A percentile compares a stretch with the other conserved stretches of the same genome.
Evolutionary conservation across 1,139 yeast species (phyloP).

Genomic region (Neolecta irregularis): DNA sequence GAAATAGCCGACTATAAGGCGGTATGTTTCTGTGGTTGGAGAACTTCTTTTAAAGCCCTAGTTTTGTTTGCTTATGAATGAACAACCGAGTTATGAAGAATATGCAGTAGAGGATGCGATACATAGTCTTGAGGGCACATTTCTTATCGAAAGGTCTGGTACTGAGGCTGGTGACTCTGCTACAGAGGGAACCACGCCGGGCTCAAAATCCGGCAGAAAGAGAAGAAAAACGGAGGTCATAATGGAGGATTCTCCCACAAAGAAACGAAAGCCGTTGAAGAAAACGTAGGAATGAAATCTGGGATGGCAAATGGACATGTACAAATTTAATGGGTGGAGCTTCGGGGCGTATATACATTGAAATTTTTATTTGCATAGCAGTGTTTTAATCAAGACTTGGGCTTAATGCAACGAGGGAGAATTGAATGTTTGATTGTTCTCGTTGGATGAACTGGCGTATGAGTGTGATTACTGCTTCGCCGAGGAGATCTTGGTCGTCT

Average conservation of each 20-base stretch:
- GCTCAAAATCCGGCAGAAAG: too few relatives aligned
- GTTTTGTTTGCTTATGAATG: slow-evolving; percentile 2
- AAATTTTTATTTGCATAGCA: neutral
- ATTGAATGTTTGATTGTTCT: slow-evolving; percentile 17
- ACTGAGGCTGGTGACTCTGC: neutral
- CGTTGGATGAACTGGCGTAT: slow-evolving; percentile 50
- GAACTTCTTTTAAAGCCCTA: neutral
- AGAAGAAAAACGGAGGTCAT: neutral
- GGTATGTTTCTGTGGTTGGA: neutral
- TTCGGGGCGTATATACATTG: slow-evolving; percentile 1
- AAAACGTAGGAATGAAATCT: slow-evolving; percentile 1
- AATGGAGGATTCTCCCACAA: neutral
- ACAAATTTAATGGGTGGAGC: slow-evolving; percentile 13
- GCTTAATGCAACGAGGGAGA: slow-evolving; percentile 27
- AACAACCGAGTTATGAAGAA: slow-evolving; percentile 1
- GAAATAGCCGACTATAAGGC: neutral
- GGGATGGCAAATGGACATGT: slow-evolving; percentile 12
- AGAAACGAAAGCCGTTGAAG: slow-evolving; percentile 2
- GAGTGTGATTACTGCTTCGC: slow-evolving; percentile 35
- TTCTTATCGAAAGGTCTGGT: neutral
- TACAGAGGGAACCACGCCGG: neutral
- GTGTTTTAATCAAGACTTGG: slow-evolving; percentile 1
- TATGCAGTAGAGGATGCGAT: neutral
- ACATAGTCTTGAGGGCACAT: neutral
- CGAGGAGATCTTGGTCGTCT: slow-evolving; percentile 38